Evolutionary conservation across 129 eudicot species (phyloP), one percentile per base, ranked within the genome.

Genomic region (Sambucus nigra): DNA sequence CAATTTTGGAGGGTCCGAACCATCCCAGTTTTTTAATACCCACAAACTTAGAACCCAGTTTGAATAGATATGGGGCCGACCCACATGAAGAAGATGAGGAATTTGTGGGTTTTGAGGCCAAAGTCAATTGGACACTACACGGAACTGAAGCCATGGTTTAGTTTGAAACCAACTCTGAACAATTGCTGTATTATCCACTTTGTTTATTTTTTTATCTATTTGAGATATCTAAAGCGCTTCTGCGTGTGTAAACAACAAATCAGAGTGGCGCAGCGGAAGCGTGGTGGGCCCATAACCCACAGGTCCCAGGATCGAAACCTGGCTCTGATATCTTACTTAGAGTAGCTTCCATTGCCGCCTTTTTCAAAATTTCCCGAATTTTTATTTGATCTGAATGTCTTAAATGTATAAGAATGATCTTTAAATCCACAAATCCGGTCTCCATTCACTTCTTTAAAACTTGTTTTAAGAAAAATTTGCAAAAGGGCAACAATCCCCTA

Each of bases 261-360:
- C 98, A 89, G 95, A 89, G 98, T 89, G 98, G 98, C 89, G 95
- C 98, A 89, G 95, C 98, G 95, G 98, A 89, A 89, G 98, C 98
- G 98, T 89, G 95, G 95, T 89, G 98, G 95, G 98, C 95, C 95
- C 95, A 89, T 85, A 89, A 89, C 98, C 95, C 98, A 89, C 94
- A 89, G 94, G 89, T 89, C 98, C 86, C 95, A 78, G 95, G 98
- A 89, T 89, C 98, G 95, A 89, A 89, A 89, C 98, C 95, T 84
- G 89, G 83, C 95, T 89, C 95, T 89, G 98, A 89, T 89, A 89
- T 5, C 9, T 4, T 31, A 31, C 38, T 3, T 4, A 31, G 38
- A 31, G 9, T 3, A 31, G 38, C 38, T 31, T 31, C 38, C 38
- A 31, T 9, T 3, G 5, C 38, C 38, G 9, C 38, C 9, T 31